These are phyloP conservation scores for Russula brevipes DNA, from an alignment of 768 basidiomycete genomes.

Conservation along the genomic window DNA sequence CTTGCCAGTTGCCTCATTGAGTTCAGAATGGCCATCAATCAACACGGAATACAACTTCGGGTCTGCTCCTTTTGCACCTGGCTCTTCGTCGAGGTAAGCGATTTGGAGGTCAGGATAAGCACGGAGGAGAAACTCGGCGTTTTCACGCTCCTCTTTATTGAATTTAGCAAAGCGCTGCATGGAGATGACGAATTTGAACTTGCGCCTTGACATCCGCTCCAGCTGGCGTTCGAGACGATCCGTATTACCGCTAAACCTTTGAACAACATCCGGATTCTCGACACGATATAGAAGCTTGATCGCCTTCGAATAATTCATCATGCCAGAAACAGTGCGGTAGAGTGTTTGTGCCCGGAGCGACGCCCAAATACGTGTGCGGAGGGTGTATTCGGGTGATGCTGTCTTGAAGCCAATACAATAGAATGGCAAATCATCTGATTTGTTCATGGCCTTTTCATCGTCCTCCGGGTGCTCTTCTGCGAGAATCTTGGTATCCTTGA, in stretches of 20 bases:
- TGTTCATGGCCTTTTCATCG: slow-evolving; percentile 65
- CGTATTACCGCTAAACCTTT: slow-evolving; percentile 93
- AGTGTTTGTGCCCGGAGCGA: slow-evolving; percentile 96
- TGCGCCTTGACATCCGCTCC: slow-evolving; percentile 93
- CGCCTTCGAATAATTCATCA: slow-evolving; percentile 99
- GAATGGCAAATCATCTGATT: slow-evolving; percentile 93
- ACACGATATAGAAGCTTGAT: slow-evolving; percentile 99
- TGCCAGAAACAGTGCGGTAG: slow-evolving; percentile 97
- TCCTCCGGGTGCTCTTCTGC: slow-evolving; percentile 71
- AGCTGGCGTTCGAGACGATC: slow-evolving; percentile 93
- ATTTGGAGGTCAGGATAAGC: slow-evolving; percentile 99
- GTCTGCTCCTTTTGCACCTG: slow-evolving; percentile 82
- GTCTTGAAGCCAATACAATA: slow-evolving; percentile 99
- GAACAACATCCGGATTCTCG: slow-evolving; percentile 97
- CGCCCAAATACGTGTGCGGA: slow-evolving; percentile 99
- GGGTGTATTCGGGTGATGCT: slow-evolving; percentile 95
- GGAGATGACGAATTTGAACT: slow-evolving; percentile 97
- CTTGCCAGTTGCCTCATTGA: slow-evolving; percentile 82
- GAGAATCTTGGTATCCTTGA: slow-evolving; percentile 98
- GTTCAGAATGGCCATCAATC: slow-evolving; percentile 96
- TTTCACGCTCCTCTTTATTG: slow-evolving; percentile 98
- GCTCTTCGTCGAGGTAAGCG: slow-evolving; percentile 95
- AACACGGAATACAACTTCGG: slow-evolving; percentile 85
- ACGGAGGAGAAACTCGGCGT: slow-evolving; percentile 94
- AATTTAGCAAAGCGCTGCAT: slow-evolving; percentile 99